Evolutionary conservation across 805 yeast species (phyloP), one percentile per base, ranked within the genome.

Genomic region (Yamadazyma laniorum): DNA sequence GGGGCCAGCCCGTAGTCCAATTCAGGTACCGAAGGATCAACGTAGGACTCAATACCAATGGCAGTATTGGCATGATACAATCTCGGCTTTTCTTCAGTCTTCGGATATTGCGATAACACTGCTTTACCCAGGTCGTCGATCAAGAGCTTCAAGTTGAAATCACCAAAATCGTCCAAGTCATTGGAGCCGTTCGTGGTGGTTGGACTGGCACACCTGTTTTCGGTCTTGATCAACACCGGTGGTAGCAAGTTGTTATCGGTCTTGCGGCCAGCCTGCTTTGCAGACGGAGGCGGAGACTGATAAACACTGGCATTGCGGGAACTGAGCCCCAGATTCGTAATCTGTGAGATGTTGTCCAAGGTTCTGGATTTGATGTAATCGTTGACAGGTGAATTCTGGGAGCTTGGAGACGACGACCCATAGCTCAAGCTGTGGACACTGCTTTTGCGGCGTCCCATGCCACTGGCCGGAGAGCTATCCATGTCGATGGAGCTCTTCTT

Each of bases 91-190:
- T 34, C 35, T 5, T 19, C 22, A 4, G 3, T 19, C 21, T 29
- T 9, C 12, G 21, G 30, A 11, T 35, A 32, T 11, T 33, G 30
- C 14, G 42, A 34, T 42, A 68, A 59, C 7, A 58, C 59, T 6
- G 74, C 74, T 36, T 62, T 62, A 7, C 74, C 74, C 50, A 53
- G 57, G 33, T 63, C 70, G 43, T 68, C 72, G 29, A 68, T 56
- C 47, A 59, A 64, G 31, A 67, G 51, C 32, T 57, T 56, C 45
- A 67, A 53, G 44, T 53, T 58, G 42, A 64, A 65, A 37, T 56
- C 63, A n/a, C 27, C 34, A 25, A 35, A 40, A 2, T 40, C 44
- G 11, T 35, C 34, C 7, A 34, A 13, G 16, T 14, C 31, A 9
- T 16, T 11, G 4, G 30, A n/a, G n/a, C n/a, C n/a, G 13, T n/a